Evolutionary conservation across 257 asterid species (phyloP).

Genomic region (Solanum lycopersicoides): DNA sequence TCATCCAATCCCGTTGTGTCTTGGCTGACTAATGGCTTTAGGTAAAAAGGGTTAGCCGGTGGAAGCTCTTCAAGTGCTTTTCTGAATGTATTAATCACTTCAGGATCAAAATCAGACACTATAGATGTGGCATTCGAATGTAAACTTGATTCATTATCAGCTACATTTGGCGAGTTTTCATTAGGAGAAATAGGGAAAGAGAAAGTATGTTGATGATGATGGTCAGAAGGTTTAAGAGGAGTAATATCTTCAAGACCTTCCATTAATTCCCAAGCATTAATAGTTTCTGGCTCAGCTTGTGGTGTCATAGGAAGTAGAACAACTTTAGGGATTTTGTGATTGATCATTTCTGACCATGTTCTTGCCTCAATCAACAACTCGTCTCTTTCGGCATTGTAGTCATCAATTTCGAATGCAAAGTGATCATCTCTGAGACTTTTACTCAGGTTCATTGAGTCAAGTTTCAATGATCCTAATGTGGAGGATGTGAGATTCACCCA

Average conservation of each 20-base stretch:
- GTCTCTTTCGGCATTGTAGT: slow-evolving; percentile 12
- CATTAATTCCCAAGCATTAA: slow-evolving; percentile 66
- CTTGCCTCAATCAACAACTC: slow-evolving; percentile 60
- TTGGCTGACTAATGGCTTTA: slow-evolving; percentile 17
- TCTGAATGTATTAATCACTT: slow-evolving; percentile 55
- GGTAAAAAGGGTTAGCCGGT: slow-evolving; percentile 59
- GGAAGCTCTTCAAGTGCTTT: slow-evolving; percentile 75
- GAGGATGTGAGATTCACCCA: slow-evolving; percentile 42
- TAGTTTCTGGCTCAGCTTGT: slow-evolving; percentile 62
- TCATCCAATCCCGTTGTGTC: background rate
- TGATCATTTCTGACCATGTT: slow-evolving; percentile 59
- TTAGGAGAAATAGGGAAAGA: slow-evolving; percentile 35
- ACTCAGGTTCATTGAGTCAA: slow-evolving; percentile 34
- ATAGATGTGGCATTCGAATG: slow-evolving; percentile 41
- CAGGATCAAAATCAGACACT: slow-evolving; percentile 65
- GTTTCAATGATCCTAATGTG: slow-evolving; percentile 67
- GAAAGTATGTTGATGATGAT: slow-evolving; percentile 48
- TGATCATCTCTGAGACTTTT: slow-evolving; percentile 2
- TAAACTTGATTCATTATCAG: slow-evolving; percentile 35
- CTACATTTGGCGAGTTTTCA: background rate
- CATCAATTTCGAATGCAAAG: slow-evolving; percentile 4
- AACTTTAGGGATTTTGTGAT: slow-evolving; percentile 35
- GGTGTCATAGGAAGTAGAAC: slow-evolving; percentile 17
- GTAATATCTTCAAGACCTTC: slow-evolving; percentile 55
- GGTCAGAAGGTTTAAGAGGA: slow-evolving; percentile 20